A percentile compares a stretch with the other conserved stretches of the same genome.
Conservation (phyloP, 202 grass and related monocot species). For the Miscanthus sacchariflorus region DNA sequence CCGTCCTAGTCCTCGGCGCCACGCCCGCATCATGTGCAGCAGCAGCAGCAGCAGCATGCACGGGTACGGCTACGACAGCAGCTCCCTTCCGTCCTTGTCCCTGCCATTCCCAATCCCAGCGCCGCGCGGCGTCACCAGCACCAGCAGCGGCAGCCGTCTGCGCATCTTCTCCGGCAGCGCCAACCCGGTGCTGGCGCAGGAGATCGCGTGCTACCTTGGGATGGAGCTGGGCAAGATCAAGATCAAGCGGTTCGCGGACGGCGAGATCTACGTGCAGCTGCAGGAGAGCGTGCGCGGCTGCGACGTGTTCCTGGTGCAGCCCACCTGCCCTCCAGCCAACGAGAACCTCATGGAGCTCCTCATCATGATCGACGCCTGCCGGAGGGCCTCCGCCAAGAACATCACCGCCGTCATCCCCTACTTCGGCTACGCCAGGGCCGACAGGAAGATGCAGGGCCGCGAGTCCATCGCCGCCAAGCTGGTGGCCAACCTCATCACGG, state of each 20-base stretch:
- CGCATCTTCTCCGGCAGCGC: slow-evolving; percentile 92
- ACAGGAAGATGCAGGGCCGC: slow-evolving; percentile 81
- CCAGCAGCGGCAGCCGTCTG: slow-evolving; percentile 34
- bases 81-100: slow-evolving; percentile 12
- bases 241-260: slow-evolving; percentile 88
- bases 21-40: neutral
- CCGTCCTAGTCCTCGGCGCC: neutral
- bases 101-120: neutral
- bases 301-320: slow-evolving; percentile 90
- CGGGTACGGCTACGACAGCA: neutral
- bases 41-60: slow-evolving; percentile 1
- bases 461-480: slow-evolving; percentile 95
- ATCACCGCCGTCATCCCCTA: slow-evolving; percentile 95
- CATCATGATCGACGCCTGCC: slow-evolving; percentile 92
- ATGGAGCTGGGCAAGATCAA: slow-evolving; percentile 74
- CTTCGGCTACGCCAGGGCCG: slow-evolving; percentile 93
- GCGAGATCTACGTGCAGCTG: slow-evolving; percentile 92
- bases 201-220: slow-evolving; percentile 79
- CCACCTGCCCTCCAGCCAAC: slow-evolving; percentile 87
- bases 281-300: slow-evolving; percentile 90
- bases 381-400: slow-evolving; percentile 86
- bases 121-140: neutral
- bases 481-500: slow-evolving; percentile 87
- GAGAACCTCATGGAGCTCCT: slow-evolving; percentile 96
- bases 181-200: slow-evolving; percentile 78